Conservation (phyloP, 169 alveolate species). For the Plasmodium cynomolgi region DNA sequence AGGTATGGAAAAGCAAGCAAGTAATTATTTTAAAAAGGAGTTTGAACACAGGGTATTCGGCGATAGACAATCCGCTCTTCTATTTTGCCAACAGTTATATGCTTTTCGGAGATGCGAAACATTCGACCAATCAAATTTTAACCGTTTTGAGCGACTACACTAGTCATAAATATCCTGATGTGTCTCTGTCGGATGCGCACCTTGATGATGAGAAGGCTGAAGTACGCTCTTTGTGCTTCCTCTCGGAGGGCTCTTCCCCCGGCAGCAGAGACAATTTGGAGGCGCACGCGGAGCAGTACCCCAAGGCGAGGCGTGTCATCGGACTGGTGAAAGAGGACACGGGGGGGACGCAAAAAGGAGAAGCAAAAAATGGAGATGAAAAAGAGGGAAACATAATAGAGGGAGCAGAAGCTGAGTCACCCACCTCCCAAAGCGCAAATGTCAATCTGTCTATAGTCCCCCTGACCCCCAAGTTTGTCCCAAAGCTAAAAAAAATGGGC, state of each 20-base stretch:
- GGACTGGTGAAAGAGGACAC: constrained; percentile 80
- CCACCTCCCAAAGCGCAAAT: background rate
- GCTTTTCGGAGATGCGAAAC: constrained; percentile 93
- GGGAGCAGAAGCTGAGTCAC: background rate
- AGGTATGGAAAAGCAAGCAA: constrained; percentile 93
- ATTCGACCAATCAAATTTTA: constrained; percentile 81
- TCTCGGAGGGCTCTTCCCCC: constrained; percentile 7
- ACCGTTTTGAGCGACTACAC: constrained; percentile 73
- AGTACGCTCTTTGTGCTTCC: constrained; percentile 58
- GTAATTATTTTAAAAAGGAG: constrained; percentile 93
- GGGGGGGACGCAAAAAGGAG: background rate
- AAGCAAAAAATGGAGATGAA: background rate
- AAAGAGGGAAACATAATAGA: background rate
- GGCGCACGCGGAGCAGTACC: constrained; percentile 80
- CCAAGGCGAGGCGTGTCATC: constrained; percentile 79
- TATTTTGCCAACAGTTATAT: constrained; percentile 88
- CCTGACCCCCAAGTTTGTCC: constrained; percentile 87
- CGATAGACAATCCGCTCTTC: constrained; percentile 94
- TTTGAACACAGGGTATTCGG: constrained; percentile 96
- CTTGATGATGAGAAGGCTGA: constrained; percentile 18
- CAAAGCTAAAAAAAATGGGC: constrained; percentile 85
- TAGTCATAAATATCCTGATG: constrained; percentile 40
- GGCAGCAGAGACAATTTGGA: constrained; percentile 46
- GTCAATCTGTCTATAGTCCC: constrained; percentile 81
- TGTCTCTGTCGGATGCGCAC: constrained; percentile 14